These are phyloP conservation scores for Ganoderma leucocontextum DNA, from an alignment of 1,284 basidiomycete genomes.

Conservation along the genomic window DNA sequence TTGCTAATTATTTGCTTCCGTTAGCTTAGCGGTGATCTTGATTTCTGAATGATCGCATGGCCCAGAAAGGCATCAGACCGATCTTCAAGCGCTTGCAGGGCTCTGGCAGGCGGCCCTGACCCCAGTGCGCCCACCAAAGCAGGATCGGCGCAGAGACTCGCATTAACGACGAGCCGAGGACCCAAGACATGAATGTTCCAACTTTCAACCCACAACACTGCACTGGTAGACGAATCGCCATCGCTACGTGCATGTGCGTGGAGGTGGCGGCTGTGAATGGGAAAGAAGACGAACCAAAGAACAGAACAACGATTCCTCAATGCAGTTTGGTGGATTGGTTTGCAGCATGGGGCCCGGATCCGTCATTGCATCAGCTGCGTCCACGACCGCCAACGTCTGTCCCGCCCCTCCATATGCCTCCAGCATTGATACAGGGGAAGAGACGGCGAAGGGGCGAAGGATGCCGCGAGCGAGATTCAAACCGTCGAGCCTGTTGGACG, in stretches of 20 bases:
- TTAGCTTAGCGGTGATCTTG: slow-evolving; percentile 20
- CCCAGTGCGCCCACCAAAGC: background rate
- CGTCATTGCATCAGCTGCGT: slow-evolving; percentile 15
- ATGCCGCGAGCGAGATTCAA: slow-evolving; percentile 9
- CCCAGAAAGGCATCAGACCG: background rate
- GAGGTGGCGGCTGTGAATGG: slow-evolving; percentile 13
- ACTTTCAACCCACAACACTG: slow-evolving; percentile 28
- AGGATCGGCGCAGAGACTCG: slow-evolving; percentile 19
- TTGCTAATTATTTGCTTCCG: slow-evolving; percentile 30
- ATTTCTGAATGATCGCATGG: background rate
- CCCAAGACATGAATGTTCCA: slow-evolving; percentile 5
- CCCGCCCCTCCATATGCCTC: background rate
- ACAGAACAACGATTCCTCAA: slow-evolving; percentile 32
- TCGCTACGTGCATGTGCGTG: slow-evolving; percentile 24
- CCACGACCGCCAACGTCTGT: slow-evolving; percentile 13
- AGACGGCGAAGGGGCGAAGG: background rate
- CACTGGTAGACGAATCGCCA: slow-evolving; percentile 23
- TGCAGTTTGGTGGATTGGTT: slow-evolving; percentile 23
- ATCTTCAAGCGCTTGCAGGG: slow-evolving; percentile 10
- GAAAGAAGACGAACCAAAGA: slow-evolving; percentile 14
- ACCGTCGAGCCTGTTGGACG: slow-evolving; percentile 12
- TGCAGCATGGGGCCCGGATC: slow-evolving; percentile 19
- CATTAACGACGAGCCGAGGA: background rate
- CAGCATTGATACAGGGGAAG: background rate
- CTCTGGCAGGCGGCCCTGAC: background rate